Percentiles rank a stretch among this genome's conserved stretches.
Conservation (phyloP, 75 land plant species). For the Chamaecyparis obtusa region DNA sequence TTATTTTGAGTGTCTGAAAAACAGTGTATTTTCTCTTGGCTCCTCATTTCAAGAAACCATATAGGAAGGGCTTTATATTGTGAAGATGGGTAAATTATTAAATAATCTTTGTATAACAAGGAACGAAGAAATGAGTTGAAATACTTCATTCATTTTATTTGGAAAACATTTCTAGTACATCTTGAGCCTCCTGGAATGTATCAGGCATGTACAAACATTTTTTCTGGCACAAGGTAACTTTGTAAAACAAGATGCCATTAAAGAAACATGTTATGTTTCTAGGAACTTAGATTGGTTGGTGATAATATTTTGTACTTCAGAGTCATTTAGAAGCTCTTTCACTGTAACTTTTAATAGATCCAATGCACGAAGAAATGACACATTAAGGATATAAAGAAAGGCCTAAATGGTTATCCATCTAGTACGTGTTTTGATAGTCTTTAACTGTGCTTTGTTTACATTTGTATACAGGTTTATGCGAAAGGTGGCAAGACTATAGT, state of each 20-base stretch:
- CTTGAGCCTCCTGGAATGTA: neutral
- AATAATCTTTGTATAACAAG: neutral
- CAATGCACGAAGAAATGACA: neutral
- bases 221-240: neutral
- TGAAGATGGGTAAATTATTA: neutral
- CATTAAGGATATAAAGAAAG: neutral
- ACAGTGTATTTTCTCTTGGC: neutral
- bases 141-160: neutral
- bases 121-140: neutral
- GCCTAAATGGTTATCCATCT: neutral
- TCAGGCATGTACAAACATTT: neutral
- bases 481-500: slow-evolving; percentile 95
- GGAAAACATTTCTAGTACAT: neutral
- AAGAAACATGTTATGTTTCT: slow-evolving; percentile 3
- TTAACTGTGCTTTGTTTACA: neutral
- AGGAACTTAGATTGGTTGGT: neutral
- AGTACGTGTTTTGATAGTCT: neutral
- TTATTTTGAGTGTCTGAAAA: neutral
- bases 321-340: neutral
- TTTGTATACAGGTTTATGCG: slow-evolving; percentile 69
- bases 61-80: neutral
- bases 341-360: neutral
- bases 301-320: neutral
- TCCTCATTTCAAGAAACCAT: neutral
- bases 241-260: neutral